A percentile compares a stretch with the other conserved stretches of the same genome.
Conservation (phyloP, 768 basidiomycete genomes). For the Russula olivacea region DNA sequence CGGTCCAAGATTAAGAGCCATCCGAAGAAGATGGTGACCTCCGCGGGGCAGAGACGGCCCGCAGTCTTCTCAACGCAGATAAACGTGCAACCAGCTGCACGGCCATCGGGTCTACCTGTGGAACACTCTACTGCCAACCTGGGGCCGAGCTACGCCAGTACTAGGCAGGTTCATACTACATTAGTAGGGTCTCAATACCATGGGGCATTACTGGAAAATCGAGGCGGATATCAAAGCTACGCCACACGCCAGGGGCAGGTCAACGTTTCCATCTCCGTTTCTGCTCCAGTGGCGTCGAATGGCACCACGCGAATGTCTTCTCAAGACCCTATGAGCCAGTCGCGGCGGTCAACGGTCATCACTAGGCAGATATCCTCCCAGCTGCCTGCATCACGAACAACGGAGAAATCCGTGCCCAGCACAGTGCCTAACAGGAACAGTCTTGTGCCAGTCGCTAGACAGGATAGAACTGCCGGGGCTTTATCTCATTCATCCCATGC, state of each 20-base stretch:
- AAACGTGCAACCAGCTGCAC: background rate
- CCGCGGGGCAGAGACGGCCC: conserved; percentile 1
- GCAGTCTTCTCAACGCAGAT: background rate
- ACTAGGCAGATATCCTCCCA: background rate
- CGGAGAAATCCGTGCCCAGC: background rate
- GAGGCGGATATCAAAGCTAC: conserved; percentile 1
- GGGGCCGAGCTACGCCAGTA: background rate
- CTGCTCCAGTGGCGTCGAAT: background rate
- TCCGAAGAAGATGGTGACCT: conserved; percentile 10
- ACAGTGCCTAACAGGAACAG: background rate
- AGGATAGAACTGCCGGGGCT: background rate
- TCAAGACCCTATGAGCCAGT: background rate
- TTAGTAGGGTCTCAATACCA: background rate
- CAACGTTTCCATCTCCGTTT: background rate
- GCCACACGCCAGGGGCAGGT: background rate
- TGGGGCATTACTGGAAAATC: background rate
- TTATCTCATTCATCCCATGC: background rate
- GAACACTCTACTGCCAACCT: background rate
- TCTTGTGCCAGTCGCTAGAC: background rate
- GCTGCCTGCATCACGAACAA: background rate
- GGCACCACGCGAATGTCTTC: background rate
- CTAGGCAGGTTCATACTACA: background rate
- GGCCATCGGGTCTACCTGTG: background rate
- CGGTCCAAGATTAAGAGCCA: conserved; percentile 12
- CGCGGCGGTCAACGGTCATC: background rate